phyloP scores from a whole-genome alignment of 1,284 basidiomycete species.

The Cryptococcus sp. region DNA sequence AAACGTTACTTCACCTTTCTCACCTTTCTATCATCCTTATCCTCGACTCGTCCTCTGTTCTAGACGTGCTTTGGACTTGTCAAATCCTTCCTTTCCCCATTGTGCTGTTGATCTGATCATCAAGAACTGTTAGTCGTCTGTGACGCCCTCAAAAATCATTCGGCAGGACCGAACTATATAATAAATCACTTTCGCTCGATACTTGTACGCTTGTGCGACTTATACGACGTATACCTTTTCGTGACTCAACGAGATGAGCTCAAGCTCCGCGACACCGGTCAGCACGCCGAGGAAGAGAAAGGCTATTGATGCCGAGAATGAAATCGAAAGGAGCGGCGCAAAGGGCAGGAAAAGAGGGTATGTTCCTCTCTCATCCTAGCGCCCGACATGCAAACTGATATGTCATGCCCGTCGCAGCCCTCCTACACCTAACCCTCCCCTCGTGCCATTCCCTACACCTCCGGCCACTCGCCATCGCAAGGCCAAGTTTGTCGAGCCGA shows the following conservation, averaged over 20 bases:
- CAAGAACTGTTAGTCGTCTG: not conserved
- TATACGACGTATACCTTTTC: too few relatives aligned
- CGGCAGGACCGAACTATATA: not conserved
- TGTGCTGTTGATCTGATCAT: not conserved
- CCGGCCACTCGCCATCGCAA: slow-evolving; percentile 31
- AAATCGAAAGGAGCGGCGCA: slow-evolving; percentile 9
- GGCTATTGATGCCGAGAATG: slow-evolving; percentile 10
- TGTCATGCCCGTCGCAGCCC: slow-evolving; percentile 11
- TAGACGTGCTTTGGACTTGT: not conserved
- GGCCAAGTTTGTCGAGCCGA: slow-evolving; percentile 9
- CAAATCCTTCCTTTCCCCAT: not conserved
- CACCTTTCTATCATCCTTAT: slow-evolving; percentile 2
- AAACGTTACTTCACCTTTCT: too few relatives aligned
- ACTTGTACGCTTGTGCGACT: too few relatives aligned
- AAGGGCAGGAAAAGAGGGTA: slow-evolving; percentile 22
- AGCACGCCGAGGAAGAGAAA: slow-evolving; percentile 39
- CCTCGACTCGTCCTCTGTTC: slow-evolving; percentile 2
- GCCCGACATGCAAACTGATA: slow-evolving; percentile 3
- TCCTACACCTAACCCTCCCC: slow-evolving; percentile 38
- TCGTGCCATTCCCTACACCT: slow-evolving; percentile 45
- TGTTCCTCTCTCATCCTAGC: slow-evolving; percentile 6
- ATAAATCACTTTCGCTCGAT: not conserved
- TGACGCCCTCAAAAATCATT: not conserved
- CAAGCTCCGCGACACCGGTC: slow-evolving; percentile 2
- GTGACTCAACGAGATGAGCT: too few relatives aligned